A percentile compares a stretch with the other conserved stretches of the same genome.
These are phyloP conservation scores for Voacanga thouarsii DNA, from an alignment of 257 asterid genomes.

Conservation along the genomic window DNA sequence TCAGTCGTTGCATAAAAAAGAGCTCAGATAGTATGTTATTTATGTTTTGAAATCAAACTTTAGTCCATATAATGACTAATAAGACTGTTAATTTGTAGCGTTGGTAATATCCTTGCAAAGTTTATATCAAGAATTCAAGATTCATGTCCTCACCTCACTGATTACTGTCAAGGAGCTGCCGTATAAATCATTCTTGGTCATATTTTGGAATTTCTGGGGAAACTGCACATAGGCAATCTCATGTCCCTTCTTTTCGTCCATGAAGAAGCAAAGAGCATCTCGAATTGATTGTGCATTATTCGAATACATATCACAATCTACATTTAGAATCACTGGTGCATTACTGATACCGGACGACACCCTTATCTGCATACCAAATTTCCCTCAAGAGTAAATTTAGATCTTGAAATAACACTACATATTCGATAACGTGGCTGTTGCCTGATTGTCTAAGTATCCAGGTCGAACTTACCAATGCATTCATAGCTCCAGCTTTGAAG, in stretches of 20 bases:
- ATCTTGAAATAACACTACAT: neutral
- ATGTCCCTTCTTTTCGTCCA: slow-evolving; percentile 68
- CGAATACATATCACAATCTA: slow-evolving; percentile 93
- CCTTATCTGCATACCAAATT: slow-evolving; percentile 57
- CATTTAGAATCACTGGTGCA: slow-evolving; percentile 63
- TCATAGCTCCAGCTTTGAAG: slow-evolving; percentile 96
- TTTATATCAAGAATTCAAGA: neutral
- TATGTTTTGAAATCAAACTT: too few relatives aligned
- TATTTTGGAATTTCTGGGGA: slow-evolving; percentile 59
- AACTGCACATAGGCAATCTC: slow-evolving; percentile 69
- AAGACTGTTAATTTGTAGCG: neutral
- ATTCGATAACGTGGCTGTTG: neutral
- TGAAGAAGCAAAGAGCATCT: slow-evolving; percentile 77
- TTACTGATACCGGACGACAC: slow-evolving; percentile 81
- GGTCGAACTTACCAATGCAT: slow-evolving; percentile 57
- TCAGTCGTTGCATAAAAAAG: too few relatives aligned
- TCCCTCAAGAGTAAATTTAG: neutral
- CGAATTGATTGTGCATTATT: slow-evolving; percentile 53
- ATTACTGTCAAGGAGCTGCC: slow-evolving; percentile 42
- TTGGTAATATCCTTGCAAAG: too few relatives aligned
- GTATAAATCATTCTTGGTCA: slow-evolving; percentile 71
- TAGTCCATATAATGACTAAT: too few relatives aligned
- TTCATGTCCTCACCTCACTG: slow-evolving; percentile 32
- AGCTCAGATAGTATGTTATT: too few relatives aligned
- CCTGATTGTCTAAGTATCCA: neutral